A percentile compares a stretch with the other conserved stretches of the same genome.
phyloP scores from a whole-genome alignment of 2,329 filamentous ascomycete genomes.

The Pseudovirgaria hyperparasitica region DNA sequence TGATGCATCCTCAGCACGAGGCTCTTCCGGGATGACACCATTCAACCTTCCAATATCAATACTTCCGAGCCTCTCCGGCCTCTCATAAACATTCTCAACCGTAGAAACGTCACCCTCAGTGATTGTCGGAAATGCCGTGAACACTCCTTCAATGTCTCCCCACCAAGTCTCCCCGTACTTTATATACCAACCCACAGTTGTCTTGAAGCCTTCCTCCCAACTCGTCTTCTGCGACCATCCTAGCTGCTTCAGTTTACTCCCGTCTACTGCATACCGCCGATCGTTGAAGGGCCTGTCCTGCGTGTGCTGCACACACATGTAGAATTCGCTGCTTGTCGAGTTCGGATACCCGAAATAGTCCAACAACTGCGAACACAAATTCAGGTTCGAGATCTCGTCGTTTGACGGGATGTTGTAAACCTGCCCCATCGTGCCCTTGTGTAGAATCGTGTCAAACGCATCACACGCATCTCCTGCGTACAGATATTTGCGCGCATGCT shows the following conservation, averaged over 20 bases:
- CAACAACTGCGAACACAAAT: slow-evolving; percentile 54
- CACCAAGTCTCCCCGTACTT: slow-evolving; percentile 27
- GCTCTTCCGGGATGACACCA: too few species aligned
- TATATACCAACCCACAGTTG: slow-evolving; percentile 27
- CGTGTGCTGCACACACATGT: slow-evolving; percentile 59
- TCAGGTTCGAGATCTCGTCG: slow-evolving; percentile 64
- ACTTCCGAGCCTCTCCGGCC: too few species aligned
- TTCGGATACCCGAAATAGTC: slow-evolving; percentile 43
- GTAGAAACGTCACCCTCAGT: too few species aligned
- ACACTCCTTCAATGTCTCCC: slow-evolving; percentile 26
- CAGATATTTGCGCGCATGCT: slow-evolving; percentile 61
- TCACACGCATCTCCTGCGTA: slow-evolving; percentile 70
- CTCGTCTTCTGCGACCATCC: slow-evolving; percentile 23
- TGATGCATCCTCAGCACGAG: too few species aligned
- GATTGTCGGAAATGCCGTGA: slow-evolving; percentile 23
- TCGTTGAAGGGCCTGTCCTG: slow-evolving; percentile 55
- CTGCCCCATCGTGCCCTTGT: slow-evolving; percentile 60
- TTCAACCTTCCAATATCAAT: too few species aligned
- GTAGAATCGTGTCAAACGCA: slow-evolving; percentile 72
- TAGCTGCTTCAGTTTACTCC: slow-evolving; percentile 22
- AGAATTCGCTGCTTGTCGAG: slow-evolving; percentile 32
- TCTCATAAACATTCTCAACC: too few species aligned
- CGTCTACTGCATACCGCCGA: slow-evolving; percentile 25
- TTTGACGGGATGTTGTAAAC: slow-evolving; percentile 73
- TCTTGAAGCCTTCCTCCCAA: slow-evolving; percentile 22